These are phyloP conservation scores for Boletus sp. DNA, from an alignment of 768 basidiomycete species.

Conservation along the genomic window DNA sequence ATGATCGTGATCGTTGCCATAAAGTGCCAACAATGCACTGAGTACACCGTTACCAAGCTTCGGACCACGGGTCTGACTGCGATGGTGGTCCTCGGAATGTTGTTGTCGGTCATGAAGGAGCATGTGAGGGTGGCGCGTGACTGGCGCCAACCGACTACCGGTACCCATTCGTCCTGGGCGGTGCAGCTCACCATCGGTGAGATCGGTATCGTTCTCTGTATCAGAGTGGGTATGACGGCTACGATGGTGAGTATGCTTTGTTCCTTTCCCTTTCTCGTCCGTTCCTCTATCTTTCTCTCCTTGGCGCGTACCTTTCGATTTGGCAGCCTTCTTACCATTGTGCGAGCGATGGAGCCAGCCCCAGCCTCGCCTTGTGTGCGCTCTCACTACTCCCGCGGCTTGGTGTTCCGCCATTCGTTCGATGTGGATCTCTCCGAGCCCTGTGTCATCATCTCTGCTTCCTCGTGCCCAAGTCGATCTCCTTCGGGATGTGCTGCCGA, in stretches of 20 bases:
- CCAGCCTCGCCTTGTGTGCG: constrained; percentile 38
- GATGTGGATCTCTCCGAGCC: constrained; percentile 13
- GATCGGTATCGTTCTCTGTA: constrained; percentile 6
- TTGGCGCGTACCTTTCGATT: neutral
- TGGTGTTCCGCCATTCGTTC: constrained; percentile 32
- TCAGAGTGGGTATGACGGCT: constrained; percentile 8
- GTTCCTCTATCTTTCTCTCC: neutral
- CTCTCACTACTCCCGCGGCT: constrained; percentile 43
- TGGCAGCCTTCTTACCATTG: neutral
- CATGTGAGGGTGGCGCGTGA: constrained; percentile 1
- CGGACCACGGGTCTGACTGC: constrained; percentile 5
- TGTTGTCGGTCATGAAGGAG: neutral
- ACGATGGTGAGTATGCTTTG: neutral
- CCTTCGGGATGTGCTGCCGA: constrained; percentile 7
- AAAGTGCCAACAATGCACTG: constrained; percentile 62
- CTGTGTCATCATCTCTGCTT: neutral
- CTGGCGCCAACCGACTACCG: constrained; percentile 13
- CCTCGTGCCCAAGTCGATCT: constrained; percentile 15
- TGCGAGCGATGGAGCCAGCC: constrained; percentile 15
- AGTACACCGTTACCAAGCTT: constrained; percentile 52
- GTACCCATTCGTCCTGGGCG: constrained; percentile 14
- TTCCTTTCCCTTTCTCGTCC: constrained; percentile 11
- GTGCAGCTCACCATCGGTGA: neutral
- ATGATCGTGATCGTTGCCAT: constrained; percentile 35
- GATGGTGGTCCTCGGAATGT: constrained; percentile 5